Evolutionary conservation across 345 rosid genomes (phyloP), one percentile per base, ranked within the genome.

Genomic region (Luvunga scandens): DNA sequence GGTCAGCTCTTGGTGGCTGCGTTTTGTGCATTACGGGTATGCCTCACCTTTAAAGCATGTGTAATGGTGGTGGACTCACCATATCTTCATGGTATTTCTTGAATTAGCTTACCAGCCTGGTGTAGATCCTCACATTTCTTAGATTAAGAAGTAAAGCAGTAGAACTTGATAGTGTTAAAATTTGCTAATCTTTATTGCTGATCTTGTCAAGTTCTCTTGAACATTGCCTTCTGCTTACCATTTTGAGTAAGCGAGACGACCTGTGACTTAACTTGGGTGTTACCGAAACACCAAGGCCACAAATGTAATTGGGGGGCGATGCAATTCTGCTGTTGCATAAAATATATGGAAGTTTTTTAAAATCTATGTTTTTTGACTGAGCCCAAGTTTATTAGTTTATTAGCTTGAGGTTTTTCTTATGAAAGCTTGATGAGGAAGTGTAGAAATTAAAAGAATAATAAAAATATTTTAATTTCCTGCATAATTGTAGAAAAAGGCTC

Each of bases 1-100:
- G 97, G 97, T 94, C 94, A 67, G 91, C 98, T 77, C 98, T 94
- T 66, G 98, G 98, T 72, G 99, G 99, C 64, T 93, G 99, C 13
- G 92, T 95, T 80, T 88, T 95, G 81, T 95, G 98, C 86, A 89
- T 95, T 74, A 92, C 99, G 86, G 98, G 98, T 92, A 85, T 30
- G 16, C 64, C 65, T 65, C 76, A 19, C 64, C 57, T 75, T 50
- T 69, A 72, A 78, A 72, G 70, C 33, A 25, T 79, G 21, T 18
- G 50, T 50, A 13, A 36, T 21, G 13, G 5, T 4, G 33, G 63
- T 76, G 27, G 77, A 67, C 55, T 68, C 61, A 16, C 33, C n/a
- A 24, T 53, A n/a, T 19, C 55, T 61, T 39, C 77, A 8, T 27
- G 67, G 39, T 61, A 59, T 16, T 33, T 50, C 55, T 18, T 60